Evolutionary conservation across 2,329 filamentous ascomycete genomes (phyloP), one percentile per base, ranked within the genome.

Genomic region (Trichophyton simii): DNA sequence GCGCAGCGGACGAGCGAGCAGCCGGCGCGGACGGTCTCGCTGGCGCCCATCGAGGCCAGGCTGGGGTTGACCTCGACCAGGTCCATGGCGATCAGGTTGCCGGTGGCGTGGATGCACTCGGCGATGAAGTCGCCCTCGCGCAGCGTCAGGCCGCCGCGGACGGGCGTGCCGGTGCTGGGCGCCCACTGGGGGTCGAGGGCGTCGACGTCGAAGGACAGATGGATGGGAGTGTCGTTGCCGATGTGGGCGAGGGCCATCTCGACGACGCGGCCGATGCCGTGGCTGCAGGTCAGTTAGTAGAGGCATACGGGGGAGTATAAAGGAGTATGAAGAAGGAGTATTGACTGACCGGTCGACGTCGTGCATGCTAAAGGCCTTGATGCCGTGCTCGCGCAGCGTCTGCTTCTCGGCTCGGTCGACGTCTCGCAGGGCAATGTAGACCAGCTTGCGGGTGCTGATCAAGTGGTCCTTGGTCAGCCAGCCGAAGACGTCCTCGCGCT

Each of bases 181-280:
- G 94, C 94, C 87, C 90, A 96, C 82, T 91, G 87, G 31, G 94
- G 94, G 74, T 99, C 94, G 63, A 97, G 82, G 25, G 91, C 94
- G 74, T 99, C 94, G 67, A 99, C 90, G 72, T 99, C 94, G 70
- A 99, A 97, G 42, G 90, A 95, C 63, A 99, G 83, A 75, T 99
- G 94, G 71, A 99, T 96, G 48, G 94, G 94, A 0, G 91, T 96
- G 73, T 97, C 94, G 70, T 80, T 84, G 68, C 94, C 94, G 67
- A 97, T 95, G 79, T 96, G 91, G 36, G 87, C 92, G 60, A 99
- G 82, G n/a, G 92, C 92, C 92, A 96, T 95, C 71, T 97, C 94
- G 78, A 99, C 91, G 66, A 99, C 90, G 66, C 87, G 87, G 61
- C 94, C 94, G 69, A 99, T 99, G 55, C 94, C 94, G 72, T 97